Percentiles rank a stretch among this genome's conserved stretches.
Evolutionary conservation across 2,329 filamentous ascomycete genomes (phyloP).

Genomic region (Myriosclerotinia scirpicola): DNA sequence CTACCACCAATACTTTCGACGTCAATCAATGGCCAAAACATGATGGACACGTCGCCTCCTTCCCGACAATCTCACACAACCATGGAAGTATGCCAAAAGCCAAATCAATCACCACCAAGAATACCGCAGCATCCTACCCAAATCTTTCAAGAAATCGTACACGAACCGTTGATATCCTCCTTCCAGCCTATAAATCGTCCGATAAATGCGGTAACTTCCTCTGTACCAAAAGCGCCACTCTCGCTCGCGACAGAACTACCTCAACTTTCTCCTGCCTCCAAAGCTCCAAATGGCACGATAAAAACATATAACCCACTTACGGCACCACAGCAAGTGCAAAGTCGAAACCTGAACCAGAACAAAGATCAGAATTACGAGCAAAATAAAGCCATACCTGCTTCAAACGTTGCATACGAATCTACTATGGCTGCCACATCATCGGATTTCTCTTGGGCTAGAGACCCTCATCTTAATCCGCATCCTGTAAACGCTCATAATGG

Average conservation of each 20-base stretch:
- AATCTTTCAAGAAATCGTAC: not conserved
- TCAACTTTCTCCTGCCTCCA: not conserved
- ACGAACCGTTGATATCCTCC: not conserved
- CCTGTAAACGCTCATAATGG: slow-evolving; percentile 2
- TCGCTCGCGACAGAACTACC: not conserved
- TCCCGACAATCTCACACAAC: not conserved
- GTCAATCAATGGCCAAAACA: not conserved
- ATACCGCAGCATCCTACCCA: not conserved
- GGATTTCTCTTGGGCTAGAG: not conserved
- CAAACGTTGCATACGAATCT: not conserved
- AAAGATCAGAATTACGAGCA: not conserved
- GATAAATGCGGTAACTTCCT: not conserved
- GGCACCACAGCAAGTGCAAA: not conserved
- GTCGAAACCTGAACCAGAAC: too few relatives aligned
- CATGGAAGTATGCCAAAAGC: not conserved
- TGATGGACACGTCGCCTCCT: not conserved
- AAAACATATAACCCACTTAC: not conserved
- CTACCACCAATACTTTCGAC: not conserved
- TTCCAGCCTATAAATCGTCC: slow-evolving; percentile 14
- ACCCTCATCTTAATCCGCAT: not conserved
- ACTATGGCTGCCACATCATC: not conserved
- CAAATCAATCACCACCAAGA: not conserved
- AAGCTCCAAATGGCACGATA: not conserved
- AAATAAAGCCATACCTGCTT: not conserved
- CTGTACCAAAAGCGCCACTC: not conserved